Conservation (phyloP, 2,329 filamentous ascomycete species). For the Neofusicoccum umdonicola region DNA sequence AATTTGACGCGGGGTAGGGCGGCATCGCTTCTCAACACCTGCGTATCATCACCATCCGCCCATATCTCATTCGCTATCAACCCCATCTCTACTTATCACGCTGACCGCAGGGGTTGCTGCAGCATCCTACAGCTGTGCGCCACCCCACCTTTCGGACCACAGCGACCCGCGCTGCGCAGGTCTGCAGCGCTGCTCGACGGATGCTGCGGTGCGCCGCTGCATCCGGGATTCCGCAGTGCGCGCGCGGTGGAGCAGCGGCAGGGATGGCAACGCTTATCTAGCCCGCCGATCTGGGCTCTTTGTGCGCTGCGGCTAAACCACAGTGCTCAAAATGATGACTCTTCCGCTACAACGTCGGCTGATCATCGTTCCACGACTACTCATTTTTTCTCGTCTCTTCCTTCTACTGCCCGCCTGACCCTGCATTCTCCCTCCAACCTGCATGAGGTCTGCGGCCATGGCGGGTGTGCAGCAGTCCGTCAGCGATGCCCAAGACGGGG, state of each 20-base stretch:
- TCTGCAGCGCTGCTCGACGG: too few relatives aligned
- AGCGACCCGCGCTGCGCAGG: too few relatives aligned
- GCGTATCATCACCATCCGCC: background rate
- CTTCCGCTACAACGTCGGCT: conserved; percentile 6
- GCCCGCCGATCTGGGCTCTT: background rate
- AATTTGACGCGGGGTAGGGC: conserved; percentile 3
- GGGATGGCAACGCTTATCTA: background rate
- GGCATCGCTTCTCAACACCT: background rate
- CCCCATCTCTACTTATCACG: background rate
- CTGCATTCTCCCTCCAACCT: background rate
- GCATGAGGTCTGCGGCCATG: background rate
- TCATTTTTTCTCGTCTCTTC: background rate
- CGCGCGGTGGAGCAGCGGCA: background rate
- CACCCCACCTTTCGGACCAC: background rate
- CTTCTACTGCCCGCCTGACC: background rate
- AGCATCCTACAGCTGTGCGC: background rate
- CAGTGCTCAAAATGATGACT: conserved; percentile 5
- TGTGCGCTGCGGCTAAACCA: background rate
- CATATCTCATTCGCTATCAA: background rate
- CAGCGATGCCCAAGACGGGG: background rate
- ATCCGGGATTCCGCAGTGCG: background rate
- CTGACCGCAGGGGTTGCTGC: background rate
- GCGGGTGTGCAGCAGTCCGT: background rate
- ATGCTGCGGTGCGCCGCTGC: too few relatives aligned
- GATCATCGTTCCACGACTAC: conserved; percentile 9